phyloP scores from a whole-genome alignment of 352 stramenopile genomes.

The Globisporangium paroecandrum region DNA sequence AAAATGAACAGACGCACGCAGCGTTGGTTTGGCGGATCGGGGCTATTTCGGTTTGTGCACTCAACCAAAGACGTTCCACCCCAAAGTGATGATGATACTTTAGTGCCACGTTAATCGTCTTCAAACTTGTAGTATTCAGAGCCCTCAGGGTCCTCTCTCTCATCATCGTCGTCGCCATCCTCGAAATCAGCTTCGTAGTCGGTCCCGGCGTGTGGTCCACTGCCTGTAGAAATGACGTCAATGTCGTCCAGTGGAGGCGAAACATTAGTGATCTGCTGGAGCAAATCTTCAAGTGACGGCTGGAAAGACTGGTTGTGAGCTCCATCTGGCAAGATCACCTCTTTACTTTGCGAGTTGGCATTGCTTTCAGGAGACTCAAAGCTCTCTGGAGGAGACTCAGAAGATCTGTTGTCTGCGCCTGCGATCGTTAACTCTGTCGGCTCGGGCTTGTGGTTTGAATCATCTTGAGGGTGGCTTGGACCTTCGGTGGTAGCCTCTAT shows the following conservation, averaged over 20 bases:
- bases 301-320: neutral
- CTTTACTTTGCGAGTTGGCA: neutral
- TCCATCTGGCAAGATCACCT: neutral
- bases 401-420: too few relatives aligned
- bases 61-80: too few relatives aligned
- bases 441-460: too few relatives aligned
- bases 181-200: constrained; percentile 25
- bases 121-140: constrained; percentile 13
- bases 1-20: constrained; percentile 8
- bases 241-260: neutral
- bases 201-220: neutral
- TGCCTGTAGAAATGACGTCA: neutral
- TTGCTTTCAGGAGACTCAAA: neutral
- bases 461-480: too few relatives aligned
- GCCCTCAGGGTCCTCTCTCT: neutral
- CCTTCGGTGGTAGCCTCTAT: too few relatives aligned
- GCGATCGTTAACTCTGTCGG: too few relatives aligned
- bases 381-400: neutral
- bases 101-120: neutral
- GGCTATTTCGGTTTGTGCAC: constrained; percentile 1
- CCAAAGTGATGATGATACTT: too few relatives aligned
- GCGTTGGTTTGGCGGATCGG: neutral
- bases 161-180: constrained; percentile 13
- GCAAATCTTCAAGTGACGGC: neutral
- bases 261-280: neutral